phyloP scores from a whole-genome alignment of 495 filamentous ascomycete genomes.

The Xylaria bambusicola region DNA sequence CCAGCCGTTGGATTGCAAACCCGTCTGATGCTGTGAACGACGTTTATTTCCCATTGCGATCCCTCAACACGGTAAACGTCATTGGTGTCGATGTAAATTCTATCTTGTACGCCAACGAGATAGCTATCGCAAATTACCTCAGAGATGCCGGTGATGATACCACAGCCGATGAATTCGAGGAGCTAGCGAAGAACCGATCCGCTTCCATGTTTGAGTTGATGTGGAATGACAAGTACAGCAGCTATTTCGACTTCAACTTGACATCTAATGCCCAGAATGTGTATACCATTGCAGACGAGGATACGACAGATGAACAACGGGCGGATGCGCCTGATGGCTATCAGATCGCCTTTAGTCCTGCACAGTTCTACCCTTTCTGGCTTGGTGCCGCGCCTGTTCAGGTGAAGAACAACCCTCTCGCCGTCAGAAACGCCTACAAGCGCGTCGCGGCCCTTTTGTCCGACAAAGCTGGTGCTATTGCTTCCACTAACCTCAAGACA shows the following conservation, averaged over 20 bases:
- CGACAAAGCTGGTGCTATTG: conserved; percentile 42
- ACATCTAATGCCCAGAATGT: conserved; percentile 43
- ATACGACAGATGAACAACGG: conserved; percentile 34
- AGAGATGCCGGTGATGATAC: conserved; percentile 31
- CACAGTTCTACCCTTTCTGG: conserved; percentile 56
- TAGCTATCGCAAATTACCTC: conserved; percentile 43
- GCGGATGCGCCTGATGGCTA: conserved; percentile 38
- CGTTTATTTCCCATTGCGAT: conserved; percentile 53
- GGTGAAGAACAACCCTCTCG: conserved; percentile 48
- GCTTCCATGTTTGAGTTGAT: conserved; percentile 48
- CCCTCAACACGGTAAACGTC: conserved; percentile 42
- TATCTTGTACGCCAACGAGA: conserved; percentile 52
- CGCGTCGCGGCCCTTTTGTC: conserved; percentile 40
- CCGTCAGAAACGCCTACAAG: conserved; percentile 41
- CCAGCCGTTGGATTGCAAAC: conserved; percentile 39
- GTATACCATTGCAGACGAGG: conserved; percentile 41
- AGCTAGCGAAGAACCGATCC: conserved; percentile 39
- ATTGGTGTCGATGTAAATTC: conserved; percentile 54
- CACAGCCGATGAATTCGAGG: conserved; percentile 34
- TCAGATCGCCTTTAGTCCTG: conserved; percentile 44
- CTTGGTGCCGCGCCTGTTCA: conserved; percentile 47
- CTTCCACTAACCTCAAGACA: conserved; percentile 46
- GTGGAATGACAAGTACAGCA: conserved; percentile 49
- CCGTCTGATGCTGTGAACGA: conserved; percentile 47
- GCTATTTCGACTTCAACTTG: conserved; percentile 56